These are phyloP conservation scores for Zhuliangozyma parablackwelliae DNA, from an alignment of 1,139 yeast species.

Conservation along the genomic window DNA sequence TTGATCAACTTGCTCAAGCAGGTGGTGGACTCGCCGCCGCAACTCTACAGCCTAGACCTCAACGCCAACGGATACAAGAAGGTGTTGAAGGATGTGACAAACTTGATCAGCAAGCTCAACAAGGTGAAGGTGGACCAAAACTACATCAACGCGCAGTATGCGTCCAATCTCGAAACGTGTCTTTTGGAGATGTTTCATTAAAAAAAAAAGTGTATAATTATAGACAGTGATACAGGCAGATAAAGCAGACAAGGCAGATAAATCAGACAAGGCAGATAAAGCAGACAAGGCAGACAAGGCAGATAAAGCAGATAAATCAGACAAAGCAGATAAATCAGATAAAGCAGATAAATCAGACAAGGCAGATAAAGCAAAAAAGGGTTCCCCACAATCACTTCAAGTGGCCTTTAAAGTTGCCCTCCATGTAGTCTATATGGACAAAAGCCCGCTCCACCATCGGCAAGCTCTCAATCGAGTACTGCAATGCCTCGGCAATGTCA, in stretches of 20 bases:
- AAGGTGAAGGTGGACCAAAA: slow-evolving; percentile 25
- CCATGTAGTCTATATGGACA: slow-evolving; percentile 74
- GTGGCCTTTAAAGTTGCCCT: slow-evolving; percentile 50
- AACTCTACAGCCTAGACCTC: no score
- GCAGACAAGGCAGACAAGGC: no score
- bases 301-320: no score
- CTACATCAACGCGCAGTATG: slow-evolving; percentile 30
- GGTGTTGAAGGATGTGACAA: slow-evolving; percentile 12
- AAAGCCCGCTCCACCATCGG: slow-evolving; percentile 78
- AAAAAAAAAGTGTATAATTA: no score
- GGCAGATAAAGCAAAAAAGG: no score
- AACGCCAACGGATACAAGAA: background rate
- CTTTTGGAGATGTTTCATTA: slow-evolving; percentile 5
- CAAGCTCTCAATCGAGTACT: slow-evolving; percentile 72
- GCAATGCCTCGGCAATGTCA: slow-evolving; percentile 77
- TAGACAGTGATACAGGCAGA: no score
- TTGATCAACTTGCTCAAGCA: slow-evolving; percentile 21
- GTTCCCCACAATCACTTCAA: slow-evolving; percentile 20
- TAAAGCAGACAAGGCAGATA: no score
- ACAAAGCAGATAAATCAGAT: no score
- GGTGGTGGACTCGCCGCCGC: no score
- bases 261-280: no score
- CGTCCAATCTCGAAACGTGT: slow-evolving; percentile 19
- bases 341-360: no score
- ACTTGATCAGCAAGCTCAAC: slow-evolving; percentile 27